Evolutionary conservation across 306 rosid genomes (phyloP).

Genomic region (Senna tora): DNA sequence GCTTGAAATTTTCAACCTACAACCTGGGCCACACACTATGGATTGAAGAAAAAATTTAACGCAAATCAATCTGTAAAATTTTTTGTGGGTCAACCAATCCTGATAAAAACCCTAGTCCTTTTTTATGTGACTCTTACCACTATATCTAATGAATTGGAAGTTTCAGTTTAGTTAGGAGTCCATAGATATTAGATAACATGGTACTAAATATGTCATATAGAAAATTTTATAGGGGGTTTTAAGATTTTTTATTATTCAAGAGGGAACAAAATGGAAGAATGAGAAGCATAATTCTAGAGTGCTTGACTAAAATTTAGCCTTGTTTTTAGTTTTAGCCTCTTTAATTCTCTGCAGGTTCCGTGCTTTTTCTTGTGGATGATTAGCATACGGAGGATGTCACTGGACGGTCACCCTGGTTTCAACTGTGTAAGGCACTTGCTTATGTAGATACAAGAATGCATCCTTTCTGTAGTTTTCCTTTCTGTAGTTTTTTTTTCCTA

Average conservation of each 20-base stretch:
- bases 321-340: conserved; percentile 34
- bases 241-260: conserved; percentile 21
- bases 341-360: conserved; percentile 66
- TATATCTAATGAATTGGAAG: background rate
- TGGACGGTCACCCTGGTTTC: conserved; percentile 81
- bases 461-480: conserved; percentile 34
- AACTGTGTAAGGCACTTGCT: conserved; percentile 64
- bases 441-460: background rate
- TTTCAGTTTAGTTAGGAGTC: background rate
- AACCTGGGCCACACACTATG: background rate
- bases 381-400: conserved; percentile 85
- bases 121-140: background rate
- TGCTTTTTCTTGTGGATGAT: conserved; percentile 87
- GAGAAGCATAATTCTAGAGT: conserved; percentile 19
- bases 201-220: background rate
- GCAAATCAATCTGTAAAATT: background rate
- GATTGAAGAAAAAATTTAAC: background rate
- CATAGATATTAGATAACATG: background rate
- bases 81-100: background rate
- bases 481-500: conserved; percentile 39
- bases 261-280: conserved; percentile 23
- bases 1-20: background rate
- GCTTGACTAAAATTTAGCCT: conserved; percentile 8
- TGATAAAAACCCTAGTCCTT: background rate
- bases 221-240: conserved; percentile 7